phyloP scores from a whole-genome alignment of 2,329 filamentous ascomycete species.

The Didymella keratinophila region DNA sequence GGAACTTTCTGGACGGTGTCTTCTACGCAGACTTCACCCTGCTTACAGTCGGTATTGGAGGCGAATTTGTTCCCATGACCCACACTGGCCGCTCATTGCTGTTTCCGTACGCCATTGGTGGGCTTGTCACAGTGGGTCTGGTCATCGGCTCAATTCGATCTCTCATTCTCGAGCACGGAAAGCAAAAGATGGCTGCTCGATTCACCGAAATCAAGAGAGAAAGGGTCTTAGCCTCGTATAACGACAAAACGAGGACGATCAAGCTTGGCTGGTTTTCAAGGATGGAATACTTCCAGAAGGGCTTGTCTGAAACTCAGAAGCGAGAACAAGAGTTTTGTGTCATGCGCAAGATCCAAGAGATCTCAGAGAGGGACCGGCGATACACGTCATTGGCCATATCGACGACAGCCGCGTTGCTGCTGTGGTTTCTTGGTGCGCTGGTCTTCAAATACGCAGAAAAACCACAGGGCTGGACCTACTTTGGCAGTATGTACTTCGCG shows the following conservation, averaged over 20 bases:
- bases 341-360: slow-evolving; percentile 53
- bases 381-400: slow-evolving; percentile 54
- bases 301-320: slow-evolving; percentile 49
- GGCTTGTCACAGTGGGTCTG: slow-evolving; percentile 63
- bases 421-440: slow-evolving; percentile 60
- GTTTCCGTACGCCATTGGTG: slow-evolving; percentile 64
- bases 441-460: slow-evolving; percentile 60
- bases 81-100: slow-evolving; percentile 60
- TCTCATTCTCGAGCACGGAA: slow-evolving; percentile 59
- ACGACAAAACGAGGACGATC: slow-evolving; percentile 53
- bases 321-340: slow-evolving; percentile 58
- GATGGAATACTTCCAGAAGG: slow-evolving; percentile 53
- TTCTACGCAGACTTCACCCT: slow-evolving; percentile 66
- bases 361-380: slow-evolving; percentile 47
- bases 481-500: slow-evolving; percentile 61
- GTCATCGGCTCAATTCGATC: slow-evolving; percentile 63
- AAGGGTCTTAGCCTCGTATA: slow-evolving; percentile 50
- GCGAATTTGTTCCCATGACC: slow-evolving; percentile 59
- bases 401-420: slow-evolving; percentile 45
- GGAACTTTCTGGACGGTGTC: slow-evolving; percentile 62
- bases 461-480: slow-evolving; percentile 60
- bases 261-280: slow-evolving; percentile 53
- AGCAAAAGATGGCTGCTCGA: slow-evolving; percentile 59
- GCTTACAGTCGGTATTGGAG: slow-evolving; percentile 63
- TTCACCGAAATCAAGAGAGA: slow-evolving; percentile 60